Evolutionary conservation across 2,329 filamentous ascomycete species (phyloP), one percentile per base, ranked within the genome.

Genomic region (Cordyceps pruinosa): DNA sequence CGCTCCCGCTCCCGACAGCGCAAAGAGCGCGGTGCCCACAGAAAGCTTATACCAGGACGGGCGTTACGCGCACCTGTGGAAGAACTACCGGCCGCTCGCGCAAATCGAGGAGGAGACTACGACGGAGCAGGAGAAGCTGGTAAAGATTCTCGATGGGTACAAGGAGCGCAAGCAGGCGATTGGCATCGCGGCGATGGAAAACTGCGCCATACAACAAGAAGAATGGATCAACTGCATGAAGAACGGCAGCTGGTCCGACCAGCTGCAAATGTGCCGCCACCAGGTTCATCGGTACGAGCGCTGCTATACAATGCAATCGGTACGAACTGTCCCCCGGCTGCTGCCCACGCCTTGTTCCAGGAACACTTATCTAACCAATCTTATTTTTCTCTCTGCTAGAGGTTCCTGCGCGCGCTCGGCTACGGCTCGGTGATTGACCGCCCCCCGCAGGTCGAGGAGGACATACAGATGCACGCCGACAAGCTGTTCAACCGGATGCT

Each of bases 381-480:
- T 9, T 15, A 3, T 8, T 28, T 17, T 2, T 21, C 4, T 8
- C 4, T 21, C 25, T 37, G 44, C 21, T 61, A 91, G 82, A 88
- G 93, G 70, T 92, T 99, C 64, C 75, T 99, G 28, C 91, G 93
- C 72, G 91, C 92, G 1, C 75, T 99, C 19, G 94, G 94, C 5
- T 97, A 97, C 69, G 81, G 95, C 34, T 82, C 84, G 8, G 83
- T 83, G 26, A 76, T 83, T 60, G 82, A 87, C 45, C 82, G 85
- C 23, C 76, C 86, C 9, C 74, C 79, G 0, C 80, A 85, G 30
- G 80, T 89, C 52, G 89, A 96, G 65, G 92, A 97, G 70, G 83
- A 87, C 64, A 90, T 99, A 60, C 94, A 97, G 73, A 90, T 97
- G 86, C 92, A 97, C 70, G 93, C 93, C 59, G 94, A 99, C 74